Evolutionary conservation across 495 filamentous ascomycete genomes (phyloP).

Genomic region (Trichoderma orchidacearum): DNA sequence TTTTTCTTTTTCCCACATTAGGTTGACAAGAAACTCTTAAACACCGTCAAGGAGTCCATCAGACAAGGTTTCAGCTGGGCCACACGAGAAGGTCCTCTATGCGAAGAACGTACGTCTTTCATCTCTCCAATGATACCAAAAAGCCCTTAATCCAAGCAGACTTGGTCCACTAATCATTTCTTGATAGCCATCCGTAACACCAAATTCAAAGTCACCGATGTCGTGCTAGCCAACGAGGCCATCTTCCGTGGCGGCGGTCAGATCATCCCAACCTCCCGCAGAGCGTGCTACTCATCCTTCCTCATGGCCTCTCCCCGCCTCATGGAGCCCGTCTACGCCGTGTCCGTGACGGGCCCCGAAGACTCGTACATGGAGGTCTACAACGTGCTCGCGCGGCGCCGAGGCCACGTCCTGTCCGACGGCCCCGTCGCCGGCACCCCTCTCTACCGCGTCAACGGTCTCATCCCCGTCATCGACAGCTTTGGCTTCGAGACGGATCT

Average conservation of each 20-base stretch:
- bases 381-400: conserved; percentile 74
- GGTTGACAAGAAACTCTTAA: conserved; percentile 83
- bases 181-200: conserved; percentile 78
- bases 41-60: conserved; percentile 77
- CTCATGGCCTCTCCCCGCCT: conserved; percentile 90
- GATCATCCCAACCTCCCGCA: conserved; percentile 87
- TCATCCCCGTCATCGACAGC: conserved; percentile 90
- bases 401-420: conserved; percentile 87
- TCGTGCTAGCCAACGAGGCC: conserved; percentile 71
- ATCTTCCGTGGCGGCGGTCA: conserved; percentile 93
- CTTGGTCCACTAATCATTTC: conserved; percentile 3
- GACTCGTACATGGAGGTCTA: conserved; percentile 81
- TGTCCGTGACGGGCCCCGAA: conserved; percentile 84
- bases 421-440: conserved; percentile 90
- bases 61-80: conserved; percentile 95
- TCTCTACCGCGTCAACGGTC: conserved; percentile 78
- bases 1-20: conserved; percentile 15
- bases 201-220: conserved; percentile 88
- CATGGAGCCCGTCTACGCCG: conserved; percentile 90
- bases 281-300: conserved; percentile 88
- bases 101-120: conserved; percentile 81
- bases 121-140: conserved; percentile 1
- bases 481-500: conserved; percentile 98
- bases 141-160: conserved; percentile 3
- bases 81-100: conserved; percentile 84